A percentile compares a stretch with the other conserved stretches of the same genome.
Conservation (phyloP, 768 basidiomycete genomes). For the Clavulina sp. region DNA sequence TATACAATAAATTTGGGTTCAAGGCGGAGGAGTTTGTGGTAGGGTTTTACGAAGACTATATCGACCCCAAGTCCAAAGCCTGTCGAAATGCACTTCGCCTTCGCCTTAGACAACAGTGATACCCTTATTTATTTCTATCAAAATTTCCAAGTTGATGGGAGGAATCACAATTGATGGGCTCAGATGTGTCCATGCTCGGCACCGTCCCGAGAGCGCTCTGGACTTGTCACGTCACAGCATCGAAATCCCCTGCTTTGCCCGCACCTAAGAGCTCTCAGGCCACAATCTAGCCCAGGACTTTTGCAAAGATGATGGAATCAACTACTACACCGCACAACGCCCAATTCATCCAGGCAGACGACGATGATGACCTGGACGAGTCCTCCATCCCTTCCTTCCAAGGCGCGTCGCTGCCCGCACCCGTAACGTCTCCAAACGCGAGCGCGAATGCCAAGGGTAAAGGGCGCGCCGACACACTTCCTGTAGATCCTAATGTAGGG, state of each 20-base stretch:
- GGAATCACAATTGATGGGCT: too few relatives aligned
- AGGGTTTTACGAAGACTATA: conserved; percentile 66
- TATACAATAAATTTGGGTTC: conserved; percentile 78
- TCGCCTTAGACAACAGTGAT: conserved; percentile 44
- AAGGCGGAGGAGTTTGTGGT: conserved; percentile 72
- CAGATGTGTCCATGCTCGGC: too few relatives aligned
- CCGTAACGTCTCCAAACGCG: conserved; percentile 19
- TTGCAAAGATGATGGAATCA: conserved; percentile 4
- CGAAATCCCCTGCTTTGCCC: too few relatives aligned
- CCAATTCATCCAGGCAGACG: conserved; percentile 28
- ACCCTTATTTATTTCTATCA: too few relatives aligned
- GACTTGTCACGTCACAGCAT: too few relatives aligned
- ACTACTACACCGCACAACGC: not conserved
- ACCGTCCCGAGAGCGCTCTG: too few relatives aligned
- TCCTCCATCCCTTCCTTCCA: conserved; percentile 66
- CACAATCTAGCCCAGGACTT: too few relatives aligned
- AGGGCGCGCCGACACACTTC: conserved; percentile 32
- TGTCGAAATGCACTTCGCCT: conserved; percentile 71
- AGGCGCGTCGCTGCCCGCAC: conserved; percentile 31
- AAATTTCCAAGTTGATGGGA: too few relatives aligned
- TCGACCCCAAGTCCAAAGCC: conserved; percentile 46
- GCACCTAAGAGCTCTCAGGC: too few relatives aligned
- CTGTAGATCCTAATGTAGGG: conserved; percentile 28
- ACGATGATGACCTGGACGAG: conserved; percentile 73
- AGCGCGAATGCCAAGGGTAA: conserved; percentile 51